phyloP scores from a whole-genome alignment of 495 filamentous ascomycete genomes.

The Neurospora sp. region DNA sequence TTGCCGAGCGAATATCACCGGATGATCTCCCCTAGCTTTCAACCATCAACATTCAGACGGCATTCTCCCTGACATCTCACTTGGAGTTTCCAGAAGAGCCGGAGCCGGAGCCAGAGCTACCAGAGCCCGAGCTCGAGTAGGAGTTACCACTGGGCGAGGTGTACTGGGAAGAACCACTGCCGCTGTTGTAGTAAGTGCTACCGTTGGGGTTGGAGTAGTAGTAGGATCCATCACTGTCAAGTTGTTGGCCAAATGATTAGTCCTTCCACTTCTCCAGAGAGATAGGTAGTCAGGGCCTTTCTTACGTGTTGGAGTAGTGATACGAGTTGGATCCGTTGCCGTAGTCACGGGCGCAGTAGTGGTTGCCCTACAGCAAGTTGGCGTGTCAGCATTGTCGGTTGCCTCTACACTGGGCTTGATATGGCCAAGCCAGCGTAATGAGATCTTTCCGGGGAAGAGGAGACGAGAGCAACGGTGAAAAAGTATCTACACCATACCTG shows the following conservation, averaged over 20 bases:
- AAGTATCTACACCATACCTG: slow-evolving; percentile 17
- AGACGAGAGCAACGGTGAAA: neutral
- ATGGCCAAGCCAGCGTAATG: neutral
- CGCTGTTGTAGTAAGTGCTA: slow-evolving; percentile 37
- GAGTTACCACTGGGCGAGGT: slow-evolving; percentile 26
- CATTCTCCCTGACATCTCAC: neutral
- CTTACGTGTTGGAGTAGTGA: slow-evolving; percentile 6
- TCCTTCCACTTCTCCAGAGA: neutral
- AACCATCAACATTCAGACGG: neutral
- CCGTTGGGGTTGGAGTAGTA: slow-evolving; percentile 50
- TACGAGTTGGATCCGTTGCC: slow-evolving; percentile 9
- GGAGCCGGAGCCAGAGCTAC: slow-evolving; percentile 12
- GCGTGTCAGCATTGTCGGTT: neutral
- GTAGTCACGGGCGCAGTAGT: slow-evolving; percentile 25
- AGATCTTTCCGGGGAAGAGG: neutral
- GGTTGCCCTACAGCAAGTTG: slow-evolving; percentile 34
- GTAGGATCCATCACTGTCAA: slow-evolving; percentile 42
- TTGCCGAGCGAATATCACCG: neutral
- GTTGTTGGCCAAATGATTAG: neutral
- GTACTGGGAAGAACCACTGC: slow-evolving; percentile 32
- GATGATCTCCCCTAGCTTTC: neutral
- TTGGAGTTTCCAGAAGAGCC: neutral
- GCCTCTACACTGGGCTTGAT: neutral
- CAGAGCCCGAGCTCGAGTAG: slow-evolving; percentile 1
- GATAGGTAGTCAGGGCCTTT: neutral